Base-by-base conservation (phyloP, 2,329 filamentous ascomycete genomes). In the Apiospora hydei region DNA sequence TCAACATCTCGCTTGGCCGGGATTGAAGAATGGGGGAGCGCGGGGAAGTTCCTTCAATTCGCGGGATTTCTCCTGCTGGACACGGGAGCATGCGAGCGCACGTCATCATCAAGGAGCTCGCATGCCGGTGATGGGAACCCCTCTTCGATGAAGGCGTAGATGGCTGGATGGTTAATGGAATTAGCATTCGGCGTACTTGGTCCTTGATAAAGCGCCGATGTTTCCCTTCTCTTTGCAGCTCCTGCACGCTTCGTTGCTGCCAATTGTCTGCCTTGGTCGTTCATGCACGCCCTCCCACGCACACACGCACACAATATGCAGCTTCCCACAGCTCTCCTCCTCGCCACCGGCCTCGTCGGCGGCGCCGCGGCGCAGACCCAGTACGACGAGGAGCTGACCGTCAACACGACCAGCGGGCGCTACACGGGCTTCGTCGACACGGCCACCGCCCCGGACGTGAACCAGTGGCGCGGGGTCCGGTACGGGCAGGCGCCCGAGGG, bases 401-500 rank as follows among this genome's bases (percentile, higher is more conserved):
- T 64, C 34, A 41, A 64, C 57, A 64, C 57, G 2, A 41, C 61
- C 14, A 41, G 18, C 61, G 30, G 61, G 1, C 18, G 30, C 61
- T 66, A 11, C 6, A 41, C 61, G 7, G 61, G 61, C 30, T 66
- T 66, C 13, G 61, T 66, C 30, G 41, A 66, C 30, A 5, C 41
- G 6, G 8, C 30, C 1, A 49, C 18, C 34, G 34, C 66, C 66
- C 53, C 53, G 8, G 43, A 68, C 24, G 66, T 68, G 14, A 68
- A 47, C 43, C 66, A 68, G 24, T 68, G 43, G 66, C 66, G 14
- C 0, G 66, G 66, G 24, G 47, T 68, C 14, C 66, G 30, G 24
- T 68, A 47, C 66, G 66, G 66, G 6, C 43, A 47, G 66, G 16
- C 66, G 7, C 66, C 66, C 43, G 43, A 47, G 66, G 66, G 43